A percentile compares a stretch with the other conserved stretches of the same genome.
phyloP scores from a whole-genome alignment of 805 yeast genomes.

The Yarrowia phangngaensis region DNA sequence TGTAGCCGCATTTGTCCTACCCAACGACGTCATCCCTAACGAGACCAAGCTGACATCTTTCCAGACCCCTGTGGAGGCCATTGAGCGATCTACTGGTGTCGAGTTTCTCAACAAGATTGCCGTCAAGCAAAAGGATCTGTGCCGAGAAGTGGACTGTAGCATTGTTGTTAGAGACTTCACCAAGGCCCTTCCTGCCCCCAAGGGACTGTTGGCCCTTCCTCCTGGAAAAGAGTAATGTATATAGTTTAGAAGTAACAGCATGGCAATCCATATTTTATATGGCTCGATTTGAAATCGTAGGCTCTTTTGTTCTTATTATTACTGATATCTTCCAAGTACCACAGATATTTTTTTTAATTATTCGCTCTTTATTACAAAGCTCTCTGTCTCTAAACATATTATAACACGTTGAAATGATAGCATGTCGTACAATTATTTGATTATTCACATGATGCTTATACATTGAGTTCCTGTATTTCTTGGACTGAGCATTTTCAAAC shows the following conservation, averaged over 20 bases:
- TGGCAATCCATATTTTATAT: background rate
- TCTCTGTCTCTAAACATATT: background rate
- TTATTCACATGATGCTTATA: too few relatives aligned
- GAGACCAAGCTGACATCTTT: slow-evolving; percentile 64
- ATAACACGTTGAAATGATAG: background rate
- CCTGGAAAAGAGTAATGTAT: slow-evolving; percentile 2
- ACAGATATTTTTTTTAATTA: background rate
- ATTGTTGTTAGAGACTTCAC: slow-evolving; percentile 76
- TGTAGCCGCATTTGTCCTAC: slow-evolving; percentile 90
- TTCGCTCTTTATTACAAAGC: background rate
- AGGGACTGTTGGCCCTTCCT: slow-evolving; percentile 2
- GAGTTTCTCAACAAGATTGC: slow-evolving; percentile 73
- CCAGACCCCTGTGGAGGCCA: slow-evolving; percentile 84
- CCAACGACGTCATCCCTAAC: slow-evolving; percentile 78
- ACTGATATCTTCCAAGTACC: background rate
- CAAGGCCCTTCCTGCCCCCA: slow-evolving; percentile 40
- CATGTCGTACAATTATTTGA: background rate
- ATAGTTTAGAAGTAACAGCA: background rate
- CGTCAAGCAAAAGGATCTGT: slow-evolving; percentile 56
- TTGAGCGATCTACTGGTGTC: slow-evolving; percentile 83
- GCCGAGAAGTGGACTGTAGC: slow-evolving; percentile 75
- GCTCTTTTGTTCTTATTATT: background rate
- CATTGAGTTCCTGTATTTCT: too few relatives aligned
- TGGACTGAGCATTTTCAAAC: background rate
- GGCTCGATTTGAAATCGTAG: background rate